phyloP scores from a whole-genome alignment of 1,284 basidiomycete genomes.

The Leccinum ponderosum region DNA sequence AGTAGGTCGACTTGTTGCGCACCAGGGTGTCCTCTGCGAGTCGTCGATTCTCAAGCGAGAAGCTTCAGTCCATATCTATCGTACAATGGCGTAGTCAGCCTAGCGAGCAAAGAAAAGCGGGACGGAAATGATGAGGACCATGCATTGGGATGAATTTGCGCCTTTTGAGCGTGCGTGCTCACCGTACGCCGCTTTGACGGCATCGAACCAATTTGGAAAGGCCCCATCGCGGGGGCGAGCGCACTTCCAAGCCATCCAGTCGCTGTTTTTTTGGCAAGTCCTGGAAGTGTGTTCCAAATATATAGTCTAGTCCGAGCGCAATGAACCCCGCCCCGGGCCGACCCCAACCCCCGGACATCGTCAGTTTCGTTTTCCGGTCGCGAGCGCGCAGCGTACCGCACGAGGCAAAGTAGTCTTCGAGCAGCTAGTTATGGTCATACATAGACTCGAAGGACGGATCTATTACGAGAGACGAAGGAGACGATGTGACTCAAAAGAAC shows the following conservation, averaged over 20 bases:
- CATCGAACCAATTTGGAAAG: slow-evolving; percentile 25
- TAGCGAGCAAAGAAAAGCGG: not conserved
- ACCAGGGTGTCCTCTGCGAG: slow-evolving; percentile 32
- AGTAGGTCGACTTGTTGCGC: slow-evolving; percentile 23
- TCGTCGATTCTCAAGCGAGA: slow-evolving; percentile 23
- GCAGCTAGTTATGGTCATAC: slow-evolving; percentile 47
- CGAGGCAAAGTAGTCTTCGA: slow-evolving; percentile 54
- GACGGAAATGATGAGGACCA: not conserved
- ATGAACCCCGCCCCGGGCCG: slow-evolving; percentile 15
- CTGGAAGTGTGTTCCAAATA: slow-evolving; percentile 15
- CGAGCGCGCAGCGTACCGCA: slow-evolving; percentile 35
- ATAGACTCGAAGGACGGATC: slow-evolving; percentile 38
- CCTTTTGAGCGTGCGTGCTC: not conserved
- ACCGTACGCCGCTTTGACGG: slow-evolving; percentile 22
- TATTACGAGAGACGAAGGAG: not conserved
- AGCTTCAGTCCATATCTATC: slow-evolving; percentile 32
- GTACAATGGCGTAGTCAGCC: slow-evolving; percentile 8
- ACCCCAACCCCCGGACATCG: not conserved
- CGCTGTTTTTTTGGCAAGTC: slow-evolving; percentile 2
- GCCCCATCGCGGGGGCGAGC: not conserved
- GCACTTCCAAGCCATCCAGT: slow-evolving; percentile 12
- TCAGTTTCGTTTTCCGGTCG: not conserved
- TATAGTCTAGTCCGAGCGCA: slow-evolving; percentile 29
- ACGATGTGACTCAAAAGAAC: not conserved
- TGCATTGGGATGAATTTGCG: not conserved